Evolutionary conservation across 805 yeast species (phyloP).

Genomic region (Danielia reshetovae): DNA sequence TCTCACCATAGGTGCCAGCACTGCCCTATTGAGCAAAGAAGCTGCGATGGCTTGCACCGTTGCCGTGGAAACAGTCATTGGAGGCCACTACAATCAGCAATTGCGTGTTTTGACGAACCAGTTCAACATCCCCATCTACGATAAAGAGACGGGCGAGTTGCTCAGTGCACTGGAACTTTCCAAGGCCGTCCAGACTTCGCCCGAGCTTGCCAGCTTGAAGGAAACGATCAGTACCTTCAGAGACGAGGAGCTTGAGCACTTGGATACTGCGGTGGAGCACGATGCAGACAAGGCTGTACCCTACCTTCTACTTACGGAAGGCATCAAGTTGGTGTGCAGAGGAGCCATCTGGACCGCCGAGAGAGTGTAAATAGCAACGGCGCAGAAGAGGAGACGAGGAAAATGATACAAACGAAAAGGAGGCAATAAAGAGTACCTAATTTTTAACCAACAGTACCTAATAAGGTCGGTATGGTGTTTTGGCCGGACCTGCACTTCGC

Average conservation of each 20-base stretch:
- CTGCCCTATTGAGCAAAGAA: slow-evolving; percentile 84
- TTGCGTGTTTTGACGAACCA: slow-evolving; percentile 70
- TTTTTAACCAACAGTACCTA: too few species aligned
- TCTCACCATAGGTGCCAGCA: slow-evolving; percentile 75
- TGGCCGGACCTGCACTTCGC: too few species aligned
- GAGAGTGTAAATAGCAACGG: slow-evolving; percentile 49
- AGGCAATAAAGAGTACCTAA: background rate
- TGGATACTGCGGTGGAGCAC: slow-evolving; percentile 87
- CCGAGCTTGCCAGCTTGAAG: slow-evolving; percentile 57
- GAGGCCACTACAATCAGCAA: slow-evolving; percentile 91
- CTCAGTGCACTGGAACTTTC: slow-evolving; percentile 21
- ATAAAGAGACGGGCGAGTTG: slow-evolving; percentile 30
- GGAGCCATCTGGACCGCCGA: slow-evolving; percentile 94
- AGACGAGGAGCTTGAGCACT: slow-evolving; percentile 93
- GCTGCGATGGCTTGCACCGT: slow-evolving; percentile 99
- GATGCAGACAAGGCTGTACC: slow-evolving; percentile 95
- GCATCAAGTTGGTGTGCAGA: slow-evolving; percentile 75
- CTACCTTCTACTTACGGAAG: slow-evolving; percentile 82
- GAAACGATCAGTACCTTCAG: slow-evolving; percentile 69
- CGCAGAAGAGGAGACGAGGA: background rate
- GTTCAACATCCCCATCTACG: slow-evolving; percentile 44
- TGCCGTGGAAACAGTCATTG: slow-evolving; percentile 97
- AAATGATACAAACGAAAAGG: too few species aligned
- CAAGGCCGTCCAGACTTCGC: slow-evolving; percentile 32
- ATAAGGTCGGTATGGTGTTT: too few species aligned